Evolutionary conservation across 1,284 basidiomycete genomes (phyloP).

Genomic region (Heterobasidion irregulare): DNA sequence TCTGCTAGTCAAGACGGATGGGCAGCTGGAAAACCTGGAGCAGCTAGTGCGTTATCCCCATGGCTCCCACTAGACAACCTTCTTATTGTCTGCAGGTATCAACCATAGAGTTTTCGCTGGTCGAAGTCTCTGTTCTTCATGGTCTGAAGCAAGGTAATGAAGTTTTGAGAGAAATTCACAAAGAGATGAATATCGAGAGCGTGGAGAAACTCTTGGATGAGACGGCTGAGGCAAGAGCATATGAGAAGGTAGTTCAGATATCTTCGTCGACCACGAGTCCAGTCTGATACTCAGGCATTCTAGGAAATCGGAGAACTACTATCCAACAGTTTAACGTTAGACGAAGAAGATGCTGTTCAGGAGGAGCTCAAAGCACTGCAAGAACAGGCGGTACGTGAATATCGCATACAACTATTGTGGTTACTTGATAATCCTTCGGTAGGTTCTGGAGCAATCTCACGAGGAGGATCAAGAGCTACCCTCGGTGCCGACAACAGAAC

Average conservation of each 20-base stretch:
- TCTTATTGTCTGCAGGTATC: slow-evolving; percentile 56
- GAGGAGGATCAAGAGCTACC: slow-evolving; percentile 27
- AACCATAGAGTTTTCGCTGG: slow-evolving; percentile 92
- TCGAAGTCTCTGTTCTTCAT: slow-evolving; percentile 89
- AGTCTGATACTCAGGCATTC: background rate
- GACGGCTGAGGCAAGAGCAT: slow-evolving; percentile 86
- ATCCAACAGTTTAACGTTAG: slow-evolving; percentile 71
- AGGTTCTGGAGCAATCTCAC: background rate
- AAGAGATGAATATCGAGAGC: slow-evolving; percentile 85
- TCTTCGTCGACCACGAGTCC: background rate
- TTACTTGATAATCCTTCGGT: background rate
- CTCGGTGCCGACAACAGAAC: slow-evolving; percentile 39
- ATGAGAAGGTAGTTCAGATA: slow-evolving; percentile 67
- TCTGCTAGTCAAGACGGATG: slow-evolving; percentile 82
- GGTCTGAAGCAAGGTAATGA: slow-evolving; percentile 91
- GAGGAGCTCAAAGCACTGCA: slow-evolving; percentile 70
- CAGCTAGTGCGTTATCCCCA: slow-evolving; percentile 58
- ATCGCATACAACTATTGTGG: background rate
- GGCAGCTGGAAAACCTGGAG: slow-evolving; percentile 84
- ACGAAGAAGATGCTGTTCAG: slow-evolving; percentile 93
- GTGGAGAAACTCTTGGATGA: slow-evolving; percentile 93
- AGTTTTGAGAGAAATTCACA: slow-evolving; percentile 89
- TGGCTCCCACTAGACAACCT: background rate
- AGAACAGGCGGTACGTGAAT: slow-evolving; percentile 27
- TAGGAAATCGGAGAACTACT: slow-evolving; percentile 89